Evolutionary conservation across 208 protist species (phyloP).

Genomic region (Trypanosoma congolense): DNA sequence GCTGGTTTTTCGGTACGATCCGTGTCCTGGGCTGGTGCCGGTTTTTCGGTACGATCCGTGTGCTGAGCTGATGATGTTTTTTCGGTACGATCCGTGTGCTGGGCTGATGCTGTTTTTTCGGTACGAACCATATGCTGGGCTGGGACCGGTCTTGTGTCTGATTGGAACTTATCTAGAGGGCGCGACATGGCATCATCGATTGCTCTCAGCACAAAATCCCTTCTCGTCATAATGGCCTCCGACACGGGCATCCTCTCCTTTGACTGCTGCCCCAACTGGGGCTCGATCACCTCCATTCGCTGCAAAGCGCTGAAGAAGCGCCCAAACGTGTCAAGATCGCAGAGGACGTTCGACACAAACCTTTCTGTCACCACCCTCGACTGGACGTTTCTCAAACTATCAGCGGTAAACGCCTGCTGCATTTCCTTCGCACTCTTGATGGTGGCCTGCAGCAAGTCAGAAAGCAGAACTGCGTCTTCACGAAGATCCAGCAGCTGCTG

Average conservation of each 20-base stretch:
- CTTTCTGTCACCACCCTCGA: slow-evolving; percentile 4
- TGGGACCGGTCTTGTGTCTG: no score
- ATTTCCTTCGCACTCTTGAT: slow-evolving; percentile 49
- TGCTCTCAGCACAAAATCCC: slow-evolving; percentile 52
- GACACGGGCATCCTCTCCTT: slow-evolving; percentile 1
- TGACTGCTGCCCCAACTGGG: slow-evolving; percentile 14
- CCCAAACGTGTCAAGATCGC: slow-evolving; percentile 54
- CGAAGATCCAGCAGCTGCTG: slow-evolving; percentile 56
- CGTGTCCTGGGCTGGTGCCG: no score
- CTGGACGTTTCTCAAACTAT: background rate
- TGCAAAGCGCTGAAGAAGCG: slow-evolving; percentile 65
- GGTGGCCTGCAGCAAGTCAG: slow-evolving; percentile 55
- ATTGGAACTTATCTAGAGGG: background rate
- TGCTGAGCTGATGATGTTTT: no score
- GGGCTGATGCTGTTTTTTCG: no score
- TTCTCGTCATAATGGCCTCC: slow-evolving; percentile 25
- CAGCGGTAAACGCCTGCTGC: slow-evolving; percentile 12
- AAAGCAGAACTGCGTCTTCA: slow-evolving; percentile 64
- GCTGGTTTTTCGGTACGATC: no score
- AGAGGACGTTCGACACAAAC: slow-evolving; percentile 66
- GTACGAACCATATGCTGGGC: no score
- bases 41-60: background rate
- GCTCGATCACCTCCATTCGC: slow-evolving; percentile 61
- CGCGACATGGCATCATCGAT: slow-evolving; percentile 41
- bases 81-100: background rate